A percentile compares a stretch with the other conserved stretches of the same genome.
Conservation (phyloP, 2,329 filamentous ascomycete genomes). For the Trichoderma breve region DNA sequence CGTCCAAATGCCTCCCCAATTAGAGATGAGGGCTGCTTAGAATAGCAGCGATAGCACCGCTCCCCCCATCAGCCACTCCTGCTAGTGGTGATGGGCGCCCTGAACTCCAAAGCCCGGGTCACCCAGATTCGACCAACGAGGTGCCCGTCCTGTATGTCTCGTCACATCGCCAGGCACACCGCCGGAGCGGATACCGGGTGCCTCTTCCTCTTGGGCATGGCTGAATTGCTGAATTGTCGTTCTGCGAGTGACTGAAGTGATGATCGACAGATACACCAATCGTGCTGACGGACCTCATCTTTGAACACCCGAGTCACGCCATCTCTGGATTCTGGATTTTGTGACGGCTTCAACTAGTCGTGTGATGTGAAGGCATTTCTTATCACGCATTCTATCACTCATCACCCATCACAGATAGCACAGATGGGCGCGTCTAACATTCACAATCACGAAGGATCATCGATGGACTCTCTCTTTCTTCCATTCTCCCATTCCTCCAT, state of each 20-base stretch:
- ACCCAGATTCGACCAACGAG: not conserved
- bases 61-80: slow-evolving; percentile 4
- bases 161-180: slow-evolving; percentile 17
- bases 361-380: not conserved
- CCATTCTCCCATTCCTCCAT: not conserved
- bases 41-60: not conserved
- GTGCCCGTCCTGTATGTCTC: slow-evolving; percentile 6
- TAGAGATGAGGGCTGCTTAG: not conserved
- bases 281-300: not conserved
- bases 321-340: not conserved
- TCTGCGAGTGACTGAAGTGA: not conserved
- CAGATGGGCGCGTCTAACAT: not conserved
- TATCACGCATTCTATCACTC: not conserved
- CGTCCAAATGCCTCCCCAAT: slow-evolving; percentile 13
- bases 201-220: not conserved
- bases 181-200: not conserved
- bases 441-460: not conserved
- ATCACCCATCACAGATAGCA: not conserved
- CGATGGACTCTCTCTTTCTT: not conserved
- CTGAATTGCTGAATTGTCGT: not conserved
- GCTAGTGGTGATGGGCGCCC: slow-evolving; percentile 12
- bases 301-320: not conserved
- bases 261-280: not conserved
- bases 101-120: not conserved
- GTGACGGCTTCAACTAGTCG: not conserved